Conservation (phyloP, 345 rosid genomes). For the Carallia brachiata region DNA sequence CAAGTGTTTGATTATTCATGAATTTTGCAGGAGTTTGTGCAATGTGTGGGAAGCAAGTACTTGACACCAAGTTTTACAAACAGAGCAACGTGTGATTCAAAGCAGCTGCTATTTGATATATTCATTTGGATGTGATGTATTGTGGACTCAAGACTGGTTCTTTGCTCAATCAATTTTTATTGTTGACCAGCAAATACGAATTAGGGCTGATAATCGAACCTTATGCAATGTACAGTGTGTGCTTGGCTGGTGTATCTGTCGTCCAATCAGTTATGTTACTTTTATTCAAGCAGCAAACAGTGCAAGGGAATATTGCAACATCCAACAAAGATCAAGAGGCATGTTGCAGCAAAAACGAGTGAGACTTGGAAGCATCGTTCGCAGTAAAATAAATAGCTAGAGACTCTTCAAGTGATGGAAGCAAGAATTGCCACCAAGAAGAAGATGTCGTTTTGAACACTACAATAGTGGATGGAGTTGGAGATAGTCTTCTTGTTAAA, state of each 20-base stretch:
- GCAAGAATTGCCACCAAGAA: too few relatives aligned
- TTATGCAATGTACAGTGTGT: not conserved
- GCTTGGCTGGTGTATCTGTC: not conserved
- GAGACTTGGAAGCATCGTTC: too few relatives aligned
- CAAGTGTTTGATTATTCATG: conserved; percentile 13
- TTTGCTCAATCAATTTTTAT: not conserved
- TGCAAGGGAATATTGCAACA: too few relatives aligned
- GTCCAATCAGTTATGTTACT: not conserved
- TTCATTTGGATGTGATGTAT: conserved; percentile 1
- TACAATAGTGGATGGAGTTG: too few relatives aligned
- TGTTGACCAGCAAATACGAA: not conserved
- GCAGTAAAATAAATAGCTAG: too few relatives aligned
- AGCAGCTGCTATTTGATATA: not conserved
- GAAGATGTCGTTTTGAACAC: too few relatives aligned
- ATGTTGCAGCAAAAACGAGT: too few relatives aligned
- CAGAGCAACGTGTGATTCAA: conserved; percentile 76
- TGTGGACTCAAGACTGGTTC: not conserved
- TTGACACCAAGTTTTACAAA: conserved; percentile 93
- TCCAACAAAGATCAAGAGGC: too few relatives aligned
- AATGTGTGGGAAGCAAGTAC: conserved; percentile 98
- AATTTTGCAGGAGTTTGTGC: conserved; percentile 79
- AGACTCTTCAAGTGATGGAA: too few relatives aligned
- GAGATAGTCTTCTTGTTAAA: too few relatives aligned
- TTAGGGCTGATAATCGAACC: not conserved
- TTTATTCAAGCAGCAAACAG: too few relatives aligned